A percentile compares a stretch with the other conserved stretches of the same genome.
These are phyloP conservation scores for Astrephomene gubernaculifera DNA, from an alignment of 139 green algal genomes.

Conservation along the genomic window DNA sequence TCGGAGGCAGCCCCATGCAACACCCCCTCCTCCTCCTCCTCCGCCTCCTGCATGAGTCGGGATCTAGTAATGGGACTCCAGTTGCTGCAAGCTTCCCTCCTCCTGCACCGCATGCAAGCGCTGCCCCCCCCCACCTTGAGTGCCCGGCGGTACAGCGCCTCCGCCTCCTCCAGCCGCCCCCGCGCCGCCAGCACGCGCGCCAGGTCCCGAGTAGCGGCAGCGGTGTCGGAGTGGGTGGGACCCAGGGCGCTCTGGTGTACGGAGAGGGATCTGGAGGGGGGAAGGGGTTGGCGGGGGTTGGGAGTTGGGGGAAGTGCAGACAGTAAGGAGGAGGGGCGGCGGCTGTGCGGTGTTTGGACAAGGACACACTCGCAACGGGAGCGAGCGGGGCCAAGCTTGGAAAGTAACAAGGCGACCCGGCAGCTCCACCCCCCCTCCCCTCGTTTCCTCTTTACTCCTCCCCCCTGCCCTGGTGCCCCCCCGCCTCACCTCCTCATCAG, in stretches of 20 bases:
- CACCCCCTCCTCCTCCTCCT: too few species aligned
- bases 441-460: too few species aligned
- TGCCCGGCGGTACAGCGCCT: conserved; percentile 25
- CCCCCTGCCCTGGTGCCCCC: too few species aligned
- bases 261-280: conserved; percentile 17
- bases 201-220: conserved; percentile 8
- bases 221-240: conserved; percentile 12
- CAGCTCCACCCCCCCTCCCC: not conserved
- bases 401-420: too few species aligned
- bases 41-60: too few species aligned
- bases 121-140: not conserved
- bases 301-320: too few species aligned
- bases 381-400: too few species aligned
- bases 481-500: conserved; percentile 21
- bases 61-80: too few species aligned
- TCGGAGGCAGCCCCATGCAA: too few species aligned
- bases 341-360: too few species aligned
- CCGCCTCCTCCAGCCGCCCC: conserved; percentile 14
- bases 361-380: too few species aligned
- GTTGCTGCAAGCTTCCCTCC: too few species aligned
- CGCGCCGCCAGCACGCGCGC: conserved; percentile 23
- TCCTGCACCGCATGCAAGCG: not conserved
- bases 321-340: not conserved
- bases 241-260: conserved; percentile 19
- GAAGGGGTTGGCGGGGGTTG: not conserved